Percentiles rank a stretch among this genome's conserved stretches.
These are phyloP conservation scores for Scheffersomyces ergatensis DNA, from an alignment of 805 yeast species.

Conservation along the genomic window DNA sequence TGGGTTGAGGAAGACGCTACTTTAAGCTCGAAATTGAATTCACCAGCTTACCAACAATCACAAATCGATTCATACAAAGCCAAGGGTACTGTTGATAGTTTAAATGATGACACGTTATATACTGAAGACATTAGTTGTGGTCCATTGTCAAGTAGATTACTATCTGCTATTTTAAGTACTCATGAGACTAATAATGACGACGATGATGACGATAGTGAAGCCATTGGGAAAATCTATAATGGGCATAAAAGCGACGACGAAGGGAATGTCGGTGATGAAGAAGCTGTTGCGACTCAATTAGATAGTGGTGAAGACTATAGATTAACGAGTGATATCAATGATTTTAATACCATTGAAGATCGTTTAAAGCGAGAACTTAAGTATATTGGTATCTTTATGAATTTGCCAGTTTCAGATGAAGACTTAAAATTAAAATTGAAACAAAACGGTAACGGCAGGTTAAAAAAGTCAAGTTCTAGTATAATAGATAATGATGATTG, in stretches of 20 bases:
- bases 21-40: slow-evolving; percentile 40
- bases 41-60: slow-evolving; percentile 46
- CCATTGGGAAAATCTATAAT: slow-evolving; percentile 15
- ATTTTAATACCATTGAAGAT: slow-evolving; percentile 82
- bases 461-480: slow-evolving; percentile 18
- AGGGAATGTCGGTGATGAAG: slow-evolving; percentile 20
- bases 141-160: slow-evolving; percentile 78
- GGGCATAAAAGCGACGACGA: slow-evolving; percentile 14
- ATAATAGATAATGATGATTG: slow-evolving; percentile 64
- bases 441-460: slow-evolving; percentile 15
- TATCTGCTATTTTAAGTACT: slow-evolving; percentile 72
- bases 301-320: slow-evolving; percentile 31
- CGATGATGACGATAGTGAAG: slow-evolving; percentile 19
- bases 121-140: slow-evolving; percentile 83
- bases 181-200: slow-evolving; percentile 24
- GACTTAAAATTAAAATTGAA: slow-evolving; percentile 25
- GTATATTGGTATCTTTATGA: slow-evolving; percentile 86
- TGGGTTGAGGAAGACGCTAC: slow-evolving; percentile 83
- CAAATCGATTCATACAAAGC: slow-evolving; percentile 48
- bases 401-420: slow-evolving; percentile 38
- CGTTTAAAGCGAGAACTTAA: slow-evolving; percentile 82
- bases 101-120: slow-evolving; percentile 63
- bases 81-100: slow-evolving; percentile 54
- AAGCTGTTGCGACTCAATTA: slow-evolving; percentile 32
- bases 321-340: slow-evolving; percentile 51